Evolutionary conservation across 371 early-diverging fungal genomes (phyloP).

Genomic region (Mortierella polycephala): DNA sequence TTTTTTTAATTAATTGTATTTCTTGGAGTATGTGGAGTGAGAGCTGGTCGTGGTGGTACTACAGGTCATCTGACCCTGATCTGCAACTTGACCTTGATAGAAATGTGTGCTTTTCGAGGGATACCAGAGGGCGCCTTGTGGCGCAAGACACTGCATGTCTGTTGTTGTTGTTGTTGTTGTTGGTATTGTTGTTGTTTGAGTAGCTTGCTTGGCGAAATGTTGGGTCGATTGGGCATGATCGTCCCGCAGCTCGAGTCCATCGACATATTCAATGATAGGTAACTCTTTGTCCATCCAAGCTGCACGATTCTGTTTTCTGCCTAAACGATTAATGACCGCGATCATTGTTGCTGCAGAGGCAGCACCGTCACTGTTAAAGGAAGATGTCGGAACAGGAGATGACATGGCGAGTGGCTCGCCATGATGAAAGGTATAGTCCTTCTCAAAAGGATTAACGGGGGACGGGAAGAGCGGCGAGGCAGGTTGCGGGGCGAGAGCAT

Average conservation of each 20-base stretch:
- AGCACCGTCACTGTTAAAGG: neutral
- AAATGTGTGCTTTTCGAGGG: too few species aligned
- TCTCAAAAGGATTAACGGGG: conserved; percentile 22
- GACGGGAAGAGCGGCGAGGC: conserved; percentile 23
- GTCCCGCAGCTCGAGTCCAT: too few species aligned
- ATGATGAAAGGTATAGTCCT: conserved; percentile 18
- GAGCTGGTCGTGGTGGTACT: too few species aligned
- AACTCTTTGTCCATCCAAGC: neutral
- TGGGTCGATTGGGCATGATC: too few species aligned
- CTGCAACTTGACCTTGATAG: too few species aligned
- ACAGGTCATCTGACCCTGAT: too few species aligned
- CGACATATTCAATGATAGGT: neutral
- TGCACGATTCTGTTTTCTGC: too few species aligned
- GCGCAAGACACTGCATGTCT: neutral
- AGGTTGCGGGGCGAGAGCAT: conserved; percentile 23
- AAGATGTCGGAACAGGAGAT: conserved; percentile 2
- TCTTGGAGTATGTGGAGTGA: neutral
- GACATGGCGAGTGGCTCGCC: conserved; percentile 15
- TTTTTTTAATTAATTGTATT: neutral
- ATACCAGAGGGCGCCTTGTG: too few species aligned
- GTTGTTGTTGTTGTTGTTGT: neutral
- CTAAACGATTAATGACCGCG: neutral
- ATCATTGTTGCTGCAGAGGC: neutral
- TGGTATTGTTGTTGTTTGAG: neutral
- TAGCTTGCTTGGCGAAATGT: too few species aligned